Evolutionary conservation across 306 rosid species (phyloP).

Genomic region (Ochetophila trinervis): DNA sequence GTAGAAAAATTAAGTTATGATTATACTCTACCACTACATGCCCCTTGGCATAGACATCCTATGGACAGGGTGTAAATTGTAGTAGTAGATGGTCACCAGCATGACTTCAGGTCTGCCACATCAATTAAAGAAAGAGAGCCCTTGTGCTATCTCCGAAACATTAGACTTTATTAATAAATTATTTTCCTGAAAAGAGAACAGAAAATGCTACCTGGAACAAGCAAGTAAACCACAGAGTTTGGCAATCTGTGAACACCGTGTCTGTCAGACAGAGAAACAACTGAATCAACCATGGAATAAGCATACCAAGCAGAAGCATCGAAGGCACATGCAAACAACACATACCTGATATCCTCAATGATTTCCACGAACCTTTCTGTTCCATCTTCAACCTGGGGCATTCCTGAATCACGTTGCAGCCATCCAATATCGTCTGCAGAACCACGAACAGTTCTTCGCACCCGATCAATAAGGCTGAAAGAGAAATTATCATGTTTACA

Average conservation of each 20-base stretch:
- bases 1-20: background rate
- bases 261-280: conserved; percentile 48
- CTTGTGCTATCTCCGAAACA: background rate
- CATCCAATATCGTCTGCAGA: conserved; percentile 98
- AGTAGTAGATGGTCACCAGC: background rate
- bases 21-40: background rate
- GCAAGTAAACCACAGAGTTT: conserved; percentile 80
- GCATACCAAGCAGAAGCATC: conserved; percentile 9
- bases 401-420: conserved; percentile 76
- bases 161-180: background rate
- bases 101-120: background rate
- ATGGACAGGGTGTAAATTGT: background rate
- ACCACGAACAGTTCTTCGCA: conserved; percentile 83
- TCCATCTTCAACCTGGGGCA: conserved; percentile 89
- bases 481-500: conserved; percentile 25
- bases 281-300: conserved; percentile 15
- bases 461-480: conserved; percentile 79
- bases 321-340: conserved; percentile 14
- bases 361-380: conserved; percentile 79
- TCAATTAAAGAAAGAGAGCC: background rate
- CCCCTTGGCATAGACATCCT: background rate
- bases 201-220: conserved; percentile 74
- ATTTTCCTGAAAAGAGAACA: background rate
- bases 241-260: conserved; percentile 94
- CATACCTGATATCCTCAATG: conserved; percentile 63